Percentiles rank a stretch among this genome's conserved stretches.
phyloP scores from a whole-genome alignment of 2,329 filamentous ascomycete genomes.

The Fusarium neocosmosporiellum region DNA sequence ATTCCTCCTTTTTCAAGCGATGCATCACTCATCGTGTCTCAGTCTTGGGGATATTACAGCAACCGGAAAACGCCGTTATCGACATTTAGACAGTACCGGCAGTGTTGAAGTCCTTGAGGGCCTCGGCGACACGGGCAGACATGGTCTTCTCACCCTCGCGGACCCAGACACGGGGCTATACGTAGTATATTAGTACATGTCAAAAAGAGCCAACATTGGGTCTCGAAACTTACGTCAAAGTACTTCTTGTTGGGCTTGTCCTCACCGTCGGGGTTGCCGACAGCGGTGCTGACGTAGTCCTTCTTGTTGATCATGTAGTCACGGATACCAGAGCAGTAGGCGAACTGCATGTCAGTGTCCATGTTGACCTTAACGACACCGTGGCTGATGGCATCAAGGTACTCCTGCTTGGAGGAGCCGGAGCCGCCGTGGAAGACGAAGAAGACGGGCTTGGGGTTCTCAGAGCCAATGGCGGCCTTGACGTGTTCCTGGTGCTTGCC shows the following conservation, averaged over 20 bases:
- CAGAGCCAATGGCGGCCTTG: constrained; percentile 78
- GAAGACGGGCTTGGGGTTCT: constrained; percentile 92
- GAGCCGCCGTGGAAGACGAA: constrained; percentile 99
- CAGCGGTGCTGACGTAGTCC: constrained; percentile 87
- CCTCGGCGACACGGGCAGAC: constrained; percentile 81
- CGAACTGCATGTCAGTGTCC: constrained; percentile 97
- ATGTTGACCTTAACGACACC: constrained; percentile 99
- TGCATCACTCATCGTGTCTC: constrained; percentile 27
- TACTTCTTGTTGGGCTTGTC: constrained; percentile 99
- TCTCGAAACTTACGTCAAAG: constrained; percentile 66
- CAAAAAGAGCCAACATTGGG: neutral
- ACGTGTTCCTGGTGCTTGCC: constrained; percentile 96
- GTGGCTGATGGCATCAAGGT: constrained; percentile 85
- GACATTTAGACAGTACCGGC: constrained; percentile 49
- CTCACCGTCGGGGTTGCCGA: constrained; percentile 94
- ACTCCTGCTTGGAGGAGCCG: constrained; percentile 91
- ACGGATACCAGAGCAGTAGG: constrained; percentile 91
- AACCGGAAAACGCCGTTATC: constrained; percentile 10
- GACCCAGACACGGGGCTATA: constrained; percentile 89
- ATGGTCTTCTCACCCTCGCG: constrained; percentile 98
- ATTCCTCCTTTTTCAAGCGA: constrained; percentile 28
- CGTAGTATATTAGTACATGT: constrained; percentile 5
- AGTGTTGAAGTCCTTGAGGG: constrained; percentile 89
- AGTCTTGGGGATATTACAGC: constrained; percentile 33
- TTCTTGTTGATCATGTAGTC: constrained; percentile 96